Evolutionary conservation across 1,284 basidiomycete species (phyloP), one percentile per base, ranked within the genome.

Genomic region (Fomitiporia mediterranea): DNA sequence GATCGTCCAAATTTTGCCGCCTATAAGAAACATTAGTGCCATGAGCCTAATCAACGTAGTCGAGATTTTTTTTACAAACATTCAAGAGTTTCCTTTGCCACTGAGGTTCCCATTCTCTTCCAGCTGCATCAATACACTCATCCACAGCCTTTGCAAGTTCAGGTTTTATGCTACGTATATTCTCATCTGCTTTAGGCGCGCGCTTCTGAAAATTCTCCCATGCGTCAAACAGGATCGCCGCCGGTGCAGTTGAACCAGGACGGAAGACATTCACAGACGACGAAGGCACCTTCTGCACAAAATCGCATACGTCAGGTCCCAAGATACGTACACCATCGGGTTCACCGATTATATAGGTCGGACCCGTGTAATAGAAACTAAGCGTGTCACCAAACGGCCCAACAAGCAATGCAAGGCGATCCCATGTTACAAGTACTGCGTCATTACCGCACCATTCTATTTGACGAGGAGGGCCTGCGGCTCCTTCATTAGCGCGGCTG

Each of bases 371-470:
- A 63, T 82, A 79, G 68, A 91, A 96, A 62, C 91, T 81, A 23
- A 98, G 73, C 1, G 84, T 88, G 62, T 96, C 94, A 1, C 94
- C 94, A 61, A 86, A 91, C 3, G 96, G 96, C 2, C 96, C 95
- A 7, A 98, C 89, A 47, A 99, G 78, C 13, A 95, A 73, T 0
- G 88, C 88, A 44, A 86, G 74, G n/a, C 81, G 76, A 37, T 83
- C 81, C 89, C 92, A 98, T 2, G 85, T 87, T 15, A 98, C 79
- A 2, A 94, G 79, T 25, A 99, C 89, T 0, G 94, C 93, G 69
- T 99, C 94, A 67, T 94, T 94, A 4, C 95, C 95, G 66, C 95
- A 98, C 97, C 97, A 99, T 66, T 90, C 89, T 0, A 95, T 84
- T 63, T 87, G 84, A 28, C 78, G 70, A 4, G 88, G 76, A 6